Base-by-base conservation (phyloP, 768 basidiomycete species). In the Suillus decipiens region DNA sequence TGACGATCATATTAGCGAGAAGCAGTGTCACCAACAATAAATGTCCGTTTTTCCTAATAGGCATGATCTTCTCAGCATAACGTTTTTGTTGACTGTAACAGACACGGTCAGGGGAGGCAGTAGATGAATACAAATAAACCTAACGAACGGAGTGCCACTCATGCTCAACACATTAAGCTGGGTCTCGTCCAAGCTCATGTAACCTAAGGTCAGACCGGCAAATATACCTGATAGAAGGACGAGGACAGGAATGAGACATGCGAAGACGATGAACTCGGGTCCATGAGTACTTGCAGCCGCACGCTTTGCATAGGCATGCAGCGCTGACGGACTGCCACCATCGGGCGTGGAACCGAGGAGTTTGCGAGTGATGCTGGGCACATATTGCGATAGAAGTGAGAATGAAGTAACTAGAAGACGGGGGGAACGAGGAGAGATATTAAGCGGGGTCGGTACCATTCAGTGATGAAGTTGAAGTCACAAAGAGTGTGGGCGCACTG, bases 171-270 rank as follows among this genome's bases (percentile, higher is more conserved):
- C 95, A 71, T 90, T 89, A 48, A 96, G 84, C 81, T 95, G 93
- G 45, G 94, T 95, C 75, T 91, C 91, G 76, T 96, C 94, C 73
- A 96, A 82, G 68, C 89, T 91, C 90, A 96, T 95, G 75, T 93
- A 95, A 39, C 94, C 94, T 53, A 96, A 80, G 63, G 95, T 96
- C 67, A 95, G 80, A 75, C 95, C 92, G 82, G 93, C 93, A 84
- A 95, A 95, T 63, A 94, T 69, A 72, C 93, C 93, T 63, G 90
- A 94, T 66, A 90, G 71, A 55, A 93, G 72, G 59, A 95, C 94
- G 69, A 95, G 88, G 39, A 94, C 71, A 59, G 94, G 94, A 50
- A 95, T 94, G 76, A 95, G 88, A 70, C 76, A 74, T 9, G 79
- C 79, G 64, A 79, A 80, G 62, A 78, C 71, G 68, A 82, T 72